Conservation (phyloP, 352 stramenopile species). For the Pythium vanterpoolii region DNA sequence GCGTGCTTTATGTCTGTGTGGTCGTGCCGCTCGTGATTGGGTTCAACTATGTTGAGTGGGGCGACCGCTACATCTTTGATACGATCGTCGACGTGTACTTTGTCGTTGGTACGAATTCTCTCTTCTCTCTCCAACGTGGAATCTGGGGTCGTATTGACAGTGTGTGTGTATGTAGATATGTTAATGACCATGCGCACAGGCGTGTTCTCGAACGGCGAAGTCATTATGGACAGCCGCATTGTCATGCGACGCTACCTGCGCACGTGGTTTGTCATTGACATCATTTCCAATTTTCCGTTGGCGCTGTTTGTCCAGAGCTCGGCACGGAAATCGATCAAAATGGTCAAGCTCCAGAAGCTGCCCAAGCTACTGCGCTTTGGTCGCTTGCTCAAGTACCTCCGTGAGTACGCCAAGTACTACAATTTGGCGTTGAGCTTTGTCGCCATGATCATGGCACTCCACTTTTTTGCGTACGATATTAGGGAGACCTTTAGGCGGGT, state of each 20-base stretch:
- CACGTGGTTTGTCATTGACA: slow-evolving; percentile 81
- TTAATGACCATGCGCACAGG: slow-evolving; percentile 75
- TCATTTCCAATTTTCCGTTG: slow-evolving; percentile 83
- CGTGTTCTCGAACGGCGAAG: slow-evolving; percentile 67
- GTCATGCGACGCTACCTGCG: slow-evolving; percentile 67
- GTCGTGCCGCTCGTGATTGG: slow-evolving; percentile 66
- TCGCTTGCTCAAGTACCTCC: slow-evolving; percentile 69
- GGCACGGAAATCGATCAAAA: slow-evolving; percentile 70
- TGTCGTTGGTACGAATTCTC: slow-evolving; percentile 22
- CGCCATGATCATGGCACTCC: slow-evolving; percentile 57
- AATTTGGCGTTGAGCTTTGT: slow-evolving; percentile 73
- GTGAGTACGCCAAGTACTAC: slow-evolving; percentile 85
- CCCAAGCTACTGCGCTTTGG: slow-evolving; percentile 76
- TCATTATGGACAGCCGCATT: slow-evolving; percentile 70
- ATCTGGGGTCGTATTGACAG: too few species aligned
- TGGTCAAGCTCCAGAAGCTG: slow-evolving; percentile 84
- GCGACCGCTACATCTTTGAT: slow-evolving; percentile 41
- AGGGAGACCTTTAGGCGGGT: neutral
- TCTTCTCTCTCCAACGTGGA: slow-evolving; percentile 10
- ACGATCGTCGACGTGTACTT: slow-evolving; percentile 83
- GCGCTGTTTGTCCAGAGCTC: slow-evolving; percentile 55
- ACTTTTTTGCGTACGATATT: slow-evolving; percentile 49
- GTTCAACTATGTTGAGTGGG: slow-evolving; percentile 71
- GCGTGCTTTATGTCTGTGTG: slow-evolving; percentile 75
- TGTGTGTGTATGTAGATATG: slow-evolving; percentile 43